Evolutionary conservation across 83 land plant species (phyloP).

Genomic region (Thuja plicata): DNA sequence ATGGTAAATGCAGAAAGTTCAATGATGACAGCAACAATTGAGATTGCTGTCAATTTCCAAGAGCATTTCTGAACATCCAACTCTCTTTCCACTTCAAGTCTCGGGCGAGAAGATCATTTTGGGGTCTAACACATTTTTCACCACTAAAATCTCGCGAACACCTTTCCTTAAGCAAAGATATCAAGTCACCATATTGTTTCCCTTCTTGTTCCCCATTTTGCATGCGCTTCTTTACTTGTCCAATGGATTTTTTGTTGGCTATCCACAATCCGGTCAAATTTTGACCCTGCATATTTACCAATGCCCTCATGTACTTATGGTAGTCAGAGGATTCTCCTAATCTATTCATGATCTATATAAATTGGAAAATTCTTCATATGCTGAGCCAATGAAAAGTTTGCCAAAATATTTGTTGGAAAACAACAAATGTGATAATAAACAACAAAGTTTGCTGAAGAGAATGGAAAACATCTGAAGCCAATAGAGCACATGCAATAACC

Average conservation of each 20-base stretch:
- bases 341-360: background rate
- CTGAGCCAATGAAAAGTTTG: background rate
- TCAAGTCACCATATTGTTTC: background rate
- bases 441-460: background rate
- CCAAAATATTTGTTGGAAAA: background rate
- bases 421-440: background rate
- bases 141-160: background rate
- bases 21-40: too few species aligned
- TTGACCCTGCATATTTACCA: background rate
- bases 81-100: background rate
- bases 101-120: background rate
- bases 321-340: background rate
- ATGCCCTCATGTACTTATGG: background rate
- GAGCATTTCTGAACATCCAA: background rate
- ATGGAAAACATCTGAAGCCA: background rate
- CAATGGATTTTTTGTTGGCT: background rate
- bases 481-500: background rate
- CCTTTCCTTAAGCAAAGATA: background rate
- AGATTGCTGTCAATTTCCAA: too few species aligned
- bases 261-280: background rate
- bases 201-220: background rate
- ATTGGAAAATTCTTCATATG: background rate
- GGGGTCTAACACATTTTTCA: background rate
- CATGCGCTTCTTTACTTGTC: background rate
- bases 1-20: too few species aligned